Base-by-base conservation (phyloP, 257 asterid species). In the Eustoma russellianum region DNA sequence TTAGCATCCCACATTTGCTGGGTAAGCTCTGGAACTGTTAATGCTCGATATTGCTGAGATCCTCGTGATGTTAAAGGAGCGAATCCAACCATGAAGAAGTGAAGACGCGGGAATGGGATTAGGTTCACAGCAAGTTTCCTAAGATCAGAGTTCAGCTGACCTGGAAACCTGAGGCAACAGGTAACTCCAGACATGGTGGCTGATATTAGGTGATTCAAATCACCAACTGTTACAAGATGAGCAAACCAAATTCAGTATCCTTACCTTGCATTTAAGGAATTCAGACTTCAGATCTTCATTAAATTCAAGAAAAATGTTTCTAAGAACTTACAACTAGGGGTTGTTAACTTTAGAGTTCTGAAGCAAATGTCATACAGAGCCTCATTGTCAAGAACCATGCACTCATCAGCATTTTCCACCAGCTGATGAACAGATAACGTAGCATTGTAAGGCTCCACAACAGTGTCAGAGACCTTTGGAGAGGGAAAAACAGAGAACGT, bases 1-100 rank as follows among this genome's bases (percentile, higher is more conserved):
- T n/a, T n/a, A n/a, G n/a, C 30, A 53, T 75, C 78, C 81, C 81
- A 75, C 81, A 75, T 75, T 68, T 75, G 81, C 45, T 75, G 81
- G 24, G 81, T n/a, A n/a, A n/a, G n/a, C n/a, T n/a, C n/a, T n/a
- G n/a, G n/a, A n/a, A n/a, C n/a, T n/a, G n/a, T n/a, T 71, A 7
- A 75, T 18, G 78, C 57, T n/a, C 74, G 56, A 69, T 74, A 74
- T 41, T 74, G 80, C 18, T 74, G 77, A 9, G 80, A 74, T 3
- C 80, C 80, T 6, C 75, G 62, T 8, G 81, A 71, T 45, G 76
- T 71, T 10, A 65, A 71, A 33, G 78, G 78, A 2, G 81, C 79
- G 49, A 76, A 76, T 43, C 81, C 81, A n/a, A n/a, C n/a, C n/a
- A n/a, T n/a, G n/a, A n/a, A n/a, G n/a, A n/a, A n/a, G n/a, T n/a